Conservation (phyloP, 2,329 filamentous ascomycete genomes). For the Lachnellula arida region DNA sequence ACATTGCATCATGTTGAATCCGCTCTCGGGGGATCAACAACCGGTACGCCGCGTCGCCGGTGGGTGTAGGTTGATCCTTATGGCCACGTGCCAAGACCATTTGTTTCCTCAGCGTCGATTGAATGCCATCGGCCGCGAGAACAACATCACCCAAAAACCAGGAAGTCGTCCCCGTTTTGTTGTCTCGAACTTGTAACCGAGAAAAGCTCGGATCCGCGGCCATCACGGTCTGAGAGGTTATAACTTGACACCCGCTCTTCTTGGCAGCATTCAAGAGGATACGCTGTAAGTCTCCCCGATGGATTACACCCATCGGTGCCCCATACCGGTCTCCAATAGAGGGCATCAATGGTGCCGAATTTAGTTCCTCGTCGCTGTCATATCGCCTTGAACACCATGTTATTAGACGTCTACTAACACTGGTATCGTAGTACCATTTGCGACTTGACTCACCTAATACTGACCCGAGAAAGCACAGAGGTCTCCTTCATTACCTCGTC, state of each 20-base stretch:
- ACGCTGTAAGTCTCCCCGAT: slow-evolving; percentile 1
- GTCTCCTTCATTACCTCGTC: slow-evolving; percentile 19
- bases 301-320: slow-evolving; percentile 4
- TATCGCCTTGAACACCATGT: slow-evolving; percentile 13
- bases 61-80: slow-evolving; percentile 39
- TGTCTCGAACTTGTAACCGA: not conserved
- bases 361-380: slow-evolving; percentile 10
- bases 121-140: slow-evolving; percentile 50
- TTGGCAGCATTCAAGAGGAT: not conserved
- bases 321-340: slow-evolving; percentile 1
- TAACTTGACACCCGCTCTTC: not conserved
- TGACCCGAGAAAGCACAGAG: slow-evolving; percentile 24
- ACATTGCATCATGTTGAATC: slow-evolving; percentile 41
- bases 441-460: too few species aligned
- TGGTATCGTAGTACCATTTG: too few species aligned
- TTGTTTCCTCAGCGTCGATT: slow-evolving; percentile 41
- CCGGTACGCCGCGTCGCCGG: slow-evolving; percentile 50
- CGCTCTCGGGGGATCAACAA: slow-evolving; percentile 45
- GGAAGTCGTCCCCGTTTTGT: not conserved
- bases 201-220: too few species aligned
- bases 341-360: slow-evolving; percentile 1
- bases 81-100: slow-evolving; percentile 30
- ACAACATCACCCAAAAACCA: slow-evolving; percentile 44
- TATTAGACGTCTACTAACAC: not conserved
- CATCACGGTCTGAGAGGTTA: too few species aligned